Base-by-base conservation (phyloP, 257 asterid genomes). In the Solanum okadae region DNA sequence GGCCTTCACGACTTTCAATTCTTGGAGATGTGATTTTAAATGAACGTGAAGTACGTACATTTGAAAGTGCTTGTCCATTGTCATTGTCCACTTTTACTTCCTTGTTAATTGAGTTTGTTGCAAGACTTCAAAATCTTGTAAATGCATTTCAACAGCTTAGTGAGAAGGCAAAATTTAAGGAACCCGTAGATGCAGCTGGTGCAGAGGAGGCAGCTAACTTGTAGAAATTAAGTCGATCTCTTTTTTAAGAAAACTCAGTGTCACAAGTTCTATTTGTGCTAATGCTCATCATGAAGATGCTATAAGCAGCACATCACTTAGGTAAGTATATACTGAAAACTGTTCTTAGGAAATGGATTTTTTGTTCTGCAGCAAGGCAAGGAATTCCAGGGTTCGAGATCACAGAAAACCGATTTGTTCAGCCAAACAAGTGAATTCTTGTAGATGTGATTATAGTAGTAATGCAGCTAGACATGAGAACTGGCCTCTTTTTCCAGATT, bases 1-100 rank as follows among this genome's bases (percentile, higher is more conserved):
- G 99, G 99, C 98, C 99, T 10, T 97, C 99, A 0, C 91, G 98
- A 12, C 96, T 97, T 86, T 97, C 99, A n/a, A 49, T 96, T 34
- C 65, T 96, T 1, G 98, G 96, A 0, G 99, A 94, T 12, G 88
- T 90, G n/a, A 82, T 94, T 83, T 87, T 94, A 3, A 96, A 96
- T 29, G 98, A 95, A 87, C 94, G 96, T 5, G 98, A 97, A 91
- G 99, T 92, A 6, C 86, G 95, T 89, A 97, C 98, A 2, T 94
- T 90, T 35, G 99, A 96, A 91, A 97, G 99, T 79, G 99, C 99
- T 1, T 94, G 98, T 56, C 95, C 99, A 0, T 85, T 97, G 88
- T 96, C 99, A 8, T 93, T 97, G 59, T 86, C 98, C 2, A 97
- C 96, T 5, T 96, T 92, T 89, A 94, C 99, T 63, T 96, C 98